Base-by-base conservation (phyloP, 2,329 filamentous ascomycete species). In the Lojkania enalia region DNA sequence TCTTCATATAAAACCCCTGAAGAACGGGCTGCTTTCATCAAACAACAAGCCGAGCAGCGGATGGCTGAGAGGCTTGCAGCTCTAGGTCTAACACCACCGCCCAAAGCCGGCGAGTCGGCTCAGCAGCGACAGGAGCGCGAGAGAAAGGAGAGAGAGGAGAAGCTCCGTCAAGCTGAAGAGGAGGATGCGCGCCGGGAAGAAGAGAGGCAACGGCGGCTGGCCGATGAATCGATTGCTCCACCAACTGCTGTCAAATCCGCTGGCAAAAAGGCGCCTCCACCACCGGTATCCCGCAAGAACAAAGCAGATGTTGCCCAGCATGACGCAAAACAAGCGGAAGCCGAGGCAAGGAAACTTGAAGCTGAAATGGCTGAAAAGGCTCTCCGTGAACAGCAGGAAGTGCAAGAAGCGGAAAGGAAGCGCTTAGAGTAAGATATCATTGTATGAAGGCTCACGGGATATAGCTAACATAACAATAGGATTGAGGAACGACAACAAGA, bases 1-100 rank as follows among this genome's bases (percentile, higher is more conserved):
- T 81, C 88, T 2, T 82, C 89, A 3, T 95, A 94, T 68, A 89
- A 88, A 71, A 96, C 91, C 0, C 87, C 91, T 0, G 91, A 97
- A 70, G 92, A 99, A 63, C 84, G 94, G 43, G 90, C 95, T 25
- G 90, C 92, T 4, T 96, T 95, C 63, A 96, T 97, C 64, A 95
- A 95, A 68, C 91, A 96, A 69, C 92, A 96, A 68, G 95, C 94
- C 6, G 91, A 97, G 69, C 89, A 92, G 66, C 88, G 92, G 48
- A 97, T 99, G 87, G 92, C 94, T 25, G 94, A 97, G 70, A 86
- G 94, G 48, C 82, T 99, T 61, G 94, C 94, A 48, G 92, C 92
- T 35, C 81, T 97, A 49, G 94, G 94, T 25, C 87, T 99, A 65
- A 95, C 90, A 69, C 84, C 90, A 20, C 86, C 88, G 4, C 77